Evolutionary conservation across 129 eudicot genomes (phyloP), one percentile per base, ranked within the genome.

Genomic region (Flaveria sonorensis): DNA sequence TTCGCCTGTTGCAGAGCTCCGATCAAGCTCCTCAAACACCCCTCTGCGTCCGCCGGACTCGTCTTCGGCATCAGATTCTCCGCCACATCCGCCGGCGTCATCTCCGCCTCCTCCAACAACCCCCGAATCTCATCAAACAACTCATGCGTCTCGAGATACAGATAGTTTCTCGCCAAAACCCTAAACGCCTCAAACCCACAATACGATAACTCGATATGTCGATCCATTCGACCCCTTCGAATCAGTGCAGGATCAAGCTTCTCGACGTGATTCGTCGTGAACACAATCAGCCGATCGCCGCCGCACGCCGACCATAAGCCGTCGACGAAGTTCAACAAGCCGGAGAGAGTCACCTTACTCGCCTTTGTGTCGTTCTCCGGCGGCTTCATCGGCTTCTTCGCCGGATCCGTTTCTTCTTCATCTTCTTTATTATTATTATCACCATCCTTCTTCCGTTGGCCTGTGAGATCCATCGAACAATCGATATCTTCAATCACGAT

Each of bases 401-500:
- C 62, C 39, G 63, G 64, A 18, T 40, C 53, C 12, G 10, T 68
- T 11, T 4, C 16, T 10, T 60, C 60, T 11, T 81, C 85, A 2
- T 62, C 77, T 10, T 81, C 81, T 21, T 75, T 70, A 42, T 57
- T 59, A 6, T 5, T 36, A 36, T 32, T 32, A 4, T 32, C 23
- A 36, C 40, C 10, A 0, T 75, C 80, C 1, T 75, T 81, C 77
- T 75, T 81, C 30, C 85, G 60, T 23, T 81, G 81, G 1, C 82
- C 82, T 10, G 85, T 82, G 13, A 82, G 75, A 52, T 82, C 82
- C 67, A 77, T 68, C 6, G 85, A 82, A 19, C 85, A 82, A 83
- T 83, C 87, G 18, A 78, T 79, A 32, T 83, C 87, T 50, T 83
- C 87, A 1, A 83, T 83, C 60, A 83, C 75, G 4, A 83, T 83